Percentiles rank a stretch among this genome's conserved stretches.
phyloP scores from a whole-genome alignment of 2,329 filamentous ascomycete species.

The Parascedosporium putredinis region DNA sequence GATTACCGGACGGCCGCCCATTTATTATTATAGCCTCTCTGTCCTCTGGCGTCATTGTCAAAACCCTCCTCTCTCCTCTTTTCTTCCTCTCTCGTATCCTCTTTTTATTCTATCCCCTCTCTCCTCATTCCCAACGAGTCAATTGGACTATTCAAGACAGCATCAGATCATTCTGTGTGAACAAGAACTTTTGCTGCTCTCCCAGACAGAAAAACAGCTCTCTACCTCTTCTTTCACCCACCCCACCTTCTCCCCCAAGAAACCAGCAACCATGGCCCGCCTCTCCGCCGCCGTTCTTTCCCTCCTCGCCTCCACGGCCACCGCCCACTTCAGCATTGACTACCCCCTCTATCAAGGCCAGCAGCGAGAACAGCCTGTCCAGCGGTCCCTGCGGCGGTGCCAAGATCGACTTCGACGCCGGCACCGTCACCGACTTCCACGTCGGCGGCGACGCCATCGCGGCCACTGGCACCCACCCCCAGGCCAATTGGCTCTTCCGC shows the following conservation, averaged over 20 bases:
- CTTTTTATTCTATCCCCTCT: not conserved
- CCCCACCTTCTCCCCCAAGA: no score
- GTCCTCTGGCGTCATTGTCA: not conserved
- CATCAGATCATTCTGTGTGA: no score
- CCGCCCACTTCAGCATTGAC: conserved; percentile 45
- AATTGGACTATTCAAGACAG: not conserved
- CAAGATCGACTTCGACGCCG: conserved; percentile 29
- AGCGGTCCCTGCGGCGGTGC: conserved; percentile 45
- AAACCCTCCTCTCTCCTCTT: not conserved
- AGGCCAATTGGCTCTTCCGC: conserved; percentile 47
- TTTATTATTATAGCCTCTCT: no score
- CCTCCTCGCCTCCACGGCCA: conserved; percentile 27
- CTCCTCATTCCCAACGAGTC: not conserved
- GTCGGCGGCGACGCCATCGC: conserved; percentile 45
- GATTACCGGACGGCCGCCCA: not conserved
- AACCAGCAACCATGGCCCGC: conserved; percentile 16
- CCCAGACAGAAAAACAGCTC: no score
- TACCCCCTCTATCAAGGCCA: conserved; percentile 36
- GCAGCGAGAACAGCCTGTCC: conserved; percentile 34
- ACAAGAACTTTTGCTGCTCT: no score
- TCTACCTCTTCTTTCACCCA: no score
- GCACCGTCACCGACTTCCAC: conserved; percentile 43
- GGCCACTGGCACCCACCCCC: conserved; percentile 36
- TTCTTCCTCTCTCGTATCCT: not conserved
- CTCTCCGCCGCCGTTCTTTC: conserved; percentile 21